phyloP scores from a whole-genome alignment of 768 basidiomycete genomes.

The Sarcomyxa edulis region DNA sequence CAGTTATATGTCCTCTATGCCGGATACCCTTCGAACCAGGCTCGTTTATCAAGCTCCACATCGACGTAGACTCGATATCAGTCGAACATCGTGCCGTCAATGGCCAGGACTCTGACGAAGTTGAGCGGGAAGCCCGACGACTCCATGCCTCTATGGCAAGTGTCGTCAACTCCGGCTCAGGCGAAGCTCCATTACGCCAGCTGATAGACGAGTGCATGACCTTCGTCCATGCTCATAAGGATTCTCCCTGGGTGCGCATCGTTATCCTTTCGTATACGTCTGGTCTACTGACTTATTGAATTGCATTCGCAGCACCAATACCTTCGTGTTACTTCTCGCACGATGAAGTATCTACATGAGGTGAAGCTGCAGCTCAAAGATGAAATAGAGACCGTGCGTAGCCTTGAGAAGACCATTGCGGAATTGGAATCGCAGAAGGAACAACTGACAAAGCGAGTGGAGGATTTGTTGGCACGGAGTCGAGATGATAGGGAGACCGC shows the following conservation, averaged over 20 bases:
- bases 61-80: constrained; percentile 66
- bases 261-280: constrained; percentile 4
- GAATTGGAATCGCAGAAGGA: constrained; percentile 34
- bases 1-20: constrained; percentile 59
- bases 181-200: constrained; percentile 42
- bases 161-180: constrained; percentile 51
- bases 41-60: constrained; percentile 50
- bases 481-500: constrained; percentile 49
- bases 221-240: constrained; percentile 41
- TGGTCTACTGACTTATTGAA: constrained; percentile 8
- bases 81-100: constrained; percentile 32
- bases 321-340: constrained; percentile 40
- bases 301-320: constrained; percentile 37
- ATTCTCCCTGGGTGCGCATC: constrained; percentile 38
- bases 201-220: constrained; percentile 45
- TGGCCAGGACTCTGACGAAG: constrained; percentile 16
- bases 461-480: constrained; percentile 33
- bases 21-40: constrained; percentile 43
- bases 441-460: constrained; percentile 14
- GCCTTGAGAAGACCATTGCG: constrained; percentile 25
- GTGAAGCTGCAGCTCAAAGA: constrained; percentile 33
- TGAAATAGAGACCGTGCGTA: constrained; percentile 25
- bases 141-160: constrained; percentile 49
- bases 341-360: constrained; percentile 48
- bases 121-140: constrained; percentile 41